Base-by-base conservation (phyloP, 352 stramenopile genomes). In the Globisporangium nunn region DNA sequence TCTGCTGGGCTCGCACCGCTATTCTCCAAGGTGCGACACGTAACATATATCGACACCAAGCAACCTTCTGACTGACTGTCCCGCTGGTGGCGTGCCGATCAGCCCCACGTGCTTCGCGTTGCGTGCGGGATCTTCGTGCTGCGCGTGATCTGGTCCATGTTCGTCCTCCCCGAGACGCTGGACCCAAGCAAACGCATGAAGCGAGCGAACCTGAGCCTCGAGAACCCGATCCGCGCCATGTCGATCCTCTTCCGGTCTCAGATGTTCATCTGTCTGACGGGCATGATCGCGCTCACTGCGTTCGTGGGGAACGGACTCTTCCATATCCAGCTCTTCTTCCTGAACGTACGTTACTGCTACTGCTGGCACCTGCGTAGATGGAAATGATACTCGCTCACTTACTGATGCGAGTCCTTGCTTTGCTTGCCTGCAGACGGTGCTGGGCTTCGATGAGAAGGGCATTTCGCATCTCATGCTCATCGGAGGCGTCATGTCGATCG, bases 381-480 rank as follows among this genome's bases (percentile, higher is more conserved):
- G 23, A 23, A 23, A 23, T 23, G 15, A 2, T n/a, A 35, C 50
- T 33, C 15, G n/a, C 15, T 14, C 14, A 2, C 50, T 6, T 3
- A 35, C 35, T 40, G 35, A 40, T 10, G 4, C 35, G 35, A 10
- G 5, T 12, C 7, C 11, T 47, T 33, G 2, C 33, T 2, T 56
- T 33, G 15, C 33, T 23, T 61, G 10, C 51, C 17, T 51, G 18
- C 46, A 86, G 77, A 90, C 72, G 17, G 66, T 81, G 2, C 66
- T 90, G 17, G 77, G 75, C 5, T 90, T 90, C 59, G 54, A 88
- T 48, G 77, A 85, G 53, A 81, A 87, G 45, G 76, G 85, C 51
- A 80, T 74, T 2, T 70, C 78, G 4, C 71, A 67, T 1, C 52
- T 90, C 15, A 85, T 90, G 70, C 62, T 92, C 7, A 15, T 83